These are phyloP conservation scores for Ceratocystis variospora DNA, from an alignment of 2,329 filamentous ascomycete genomes.

Conservation along the genomic window DNA sequence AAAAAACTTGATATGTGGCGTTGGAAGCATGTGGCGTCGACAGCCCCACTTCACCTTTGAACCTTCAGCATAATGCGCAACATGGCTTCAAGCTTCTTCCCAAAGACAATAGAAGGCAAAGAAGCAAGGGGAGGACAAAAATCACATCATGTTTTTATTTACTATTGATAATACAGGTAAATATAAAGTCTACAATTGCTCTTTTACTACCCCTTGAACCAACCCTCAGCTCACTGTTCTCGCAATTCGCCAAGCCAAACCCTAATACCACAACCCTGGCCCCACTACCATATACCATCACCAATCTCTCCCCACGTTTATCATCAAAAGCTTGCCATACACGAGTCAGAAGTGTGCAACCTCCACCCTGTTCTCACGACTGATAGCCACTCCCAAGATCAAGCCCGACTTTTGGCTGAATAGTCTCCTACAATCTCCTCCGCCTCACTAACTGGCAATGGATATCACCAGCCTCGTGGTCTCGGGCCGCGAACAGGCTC, in stretches of 20 bases:
- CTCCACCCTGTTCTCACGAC: no score
- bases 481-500: conserved; percentile 64
- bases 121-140: background rate
- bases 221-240: no score
- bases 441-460: conserved; percentile 38
- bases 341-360: no score
- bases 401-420: background rate
- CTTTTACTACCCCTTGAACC: no score
- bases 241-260: background rate
- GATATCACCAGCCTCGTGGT: conserved; percentile 80
- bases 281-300: background rate
- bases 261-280: background rate
- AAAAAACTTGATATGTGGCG: background rate
- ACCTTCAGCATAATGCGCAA: background rate
- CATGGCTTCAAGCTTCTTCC: background rate
- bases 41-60: background rate
- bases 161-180: no score
- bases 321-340: no score
- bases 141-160: no score
- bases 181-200: no score
- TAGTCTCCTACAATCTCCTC: background rate
- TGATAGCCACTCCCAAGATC: background rate
- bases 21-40: background rate
- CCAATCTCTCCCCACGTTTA: no score
- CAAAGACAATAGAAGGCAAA: background rate